Evolutionary conservation across 768 basidiomycete species (phyloP), one percentile per base, ranked within the genome.

Genomic region (Russula sp.): DNA sequence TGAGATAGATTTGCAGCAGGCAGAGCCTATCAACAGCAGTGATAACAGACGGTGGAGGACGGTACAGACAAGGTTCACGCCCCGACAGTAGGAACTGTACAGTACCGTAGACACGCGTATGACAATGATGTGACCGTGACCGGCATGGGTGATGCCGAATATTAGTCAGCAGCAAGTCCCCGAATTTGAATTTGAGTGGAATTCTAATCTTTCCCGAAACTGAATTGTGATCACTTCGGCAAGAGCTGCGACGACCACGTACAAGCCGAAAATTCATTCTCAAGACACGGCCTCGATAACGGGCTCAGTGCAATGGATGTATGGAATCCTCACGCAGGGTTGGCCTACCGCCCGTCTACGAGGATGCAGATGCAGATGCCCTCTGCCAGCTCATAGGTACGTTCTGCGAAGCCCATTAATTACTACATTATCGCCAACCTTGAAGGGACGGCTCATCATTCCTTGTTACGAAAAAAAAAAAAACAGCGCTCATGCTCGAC

Each of bases 401-500:
- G 74, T 76, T 70, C 26, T 18, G 18, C 16, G 36, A 16, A 24
- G 54, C 22, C 9, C 11, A n/a, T 42, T 32, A 28, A 28, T n/a
- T 10, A n/a, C 26, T 40, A 7, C 26, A n/a, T n/a, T 4, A 0
- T 16, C 2, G 34, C 34, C 16, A 40, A 40, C 14, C 14, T 40
- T 40, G 38, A 42, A 32, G 9, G 22, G 40, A 50, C 13, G 16
- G 20, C 38, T 52, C 38, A 60, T 18, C 50, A n/a, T 3, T 20
- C 20, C n/a, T n/a, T n/a, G n/a, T n/a, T 61, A 50, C 54, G 52
- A 18, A 40, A 40, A 40, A n/a, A n/a, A n/a, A n/a, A 40, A 67
- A 74, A 30, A 32, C 75, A 95, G 94, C 93, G 71, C 91, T 95
- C 77, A 98, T 98, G 95, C 85, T 99, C 70, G 86, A 94, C 73